These are phyloP conservation scores for Globisporangium barbulae DNA, from an alignment of 352 stramenopile genomes.

Conservation along the genomic window DNA sequence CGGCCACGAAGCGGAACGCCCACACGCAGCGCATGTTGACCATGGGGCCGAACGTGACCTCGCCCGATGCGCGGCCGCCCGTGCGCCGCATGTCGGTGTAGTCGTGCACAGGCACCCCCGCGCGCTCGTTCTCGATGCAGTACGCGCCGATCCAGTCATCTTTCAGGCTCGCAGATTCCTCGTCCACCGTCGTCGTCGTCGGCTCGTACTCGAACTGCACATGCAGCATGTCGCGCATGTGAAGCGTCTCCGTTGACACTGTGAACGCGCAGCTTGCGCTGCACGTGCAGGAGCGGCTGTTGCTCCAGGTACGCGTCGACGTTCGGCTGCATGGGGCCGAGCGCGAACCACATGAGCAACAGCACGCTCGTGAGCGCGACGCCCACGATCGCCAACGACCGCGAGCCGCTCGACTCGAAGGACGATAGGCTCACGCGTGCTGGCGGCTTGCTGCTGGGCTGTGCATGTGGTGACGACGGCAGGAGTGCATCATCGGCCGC, in stretches of 20 bases:
- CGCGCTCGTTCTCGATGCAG: constrained; percentile 18
- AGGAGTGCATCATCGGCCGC: background rate
- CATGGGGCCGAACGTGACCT: constrained; percentile 19
- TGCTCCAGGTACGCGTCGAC: constrained; percentile 12
- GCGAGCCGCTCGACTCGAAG: background rate
- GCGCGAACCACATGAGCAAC: background rate
- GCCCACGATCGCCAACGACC: background rate
- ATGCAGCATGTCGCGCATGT: constrained; percentile 30
- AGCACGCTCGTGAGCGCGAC: constrained; percentile 15
- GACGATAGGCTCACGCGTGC: background rate
- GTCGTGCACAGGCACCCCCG: constrained; percentile 10
- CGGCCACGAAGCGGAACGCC: constrained; percentile 24
- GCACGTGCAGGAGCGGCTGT: constrained; percentile 9
- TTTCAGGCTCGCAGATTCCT: background rate
- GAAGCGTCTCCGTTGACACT: constrained; percentile 24
- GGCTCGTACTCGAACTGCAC: constrained; percentile 36
- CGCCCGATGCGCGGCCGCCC: background rate
- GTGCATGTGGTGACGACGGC: background rate
- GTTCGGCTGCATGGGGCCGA: constrained; percentile 8
- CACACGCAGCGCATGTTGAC: constrained; percentile 31
- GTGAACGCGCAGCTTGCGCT: constrained; percentile 25
- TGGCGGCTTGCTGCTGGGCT: background rate
- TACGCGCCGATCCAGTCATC: constrained; percentile 22
- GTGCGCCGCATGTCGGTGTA: constrained; percentile 18
- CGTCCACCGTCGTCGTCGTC: background rate